These are phyloP conservation scores for Rubroboletus satanas DNA, from an alignment of 768 basidiomycete species.

Conservation along the genomic window DNA sequence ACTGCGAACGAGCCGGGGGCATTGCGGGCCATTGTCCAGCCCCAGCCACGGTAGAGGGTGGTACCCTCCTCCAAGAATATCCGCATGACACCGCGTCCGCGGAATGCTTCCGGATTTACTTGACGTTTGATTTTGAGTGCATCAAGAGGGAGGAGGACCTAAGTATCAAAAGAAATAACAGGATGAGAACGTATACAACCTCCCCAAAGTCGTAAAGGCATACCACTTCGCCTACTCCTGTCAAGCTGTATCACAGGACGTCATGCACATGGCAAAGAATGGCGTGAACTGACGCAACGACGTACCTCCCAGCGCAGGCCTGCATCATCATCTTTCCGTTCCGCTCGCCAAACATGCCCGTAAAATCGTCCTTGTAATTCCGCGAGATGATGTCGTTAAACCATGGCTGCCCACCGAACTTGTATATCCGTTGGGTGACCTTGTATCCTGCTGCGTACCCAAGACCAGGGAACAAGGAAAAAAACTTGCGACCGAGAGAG, in stretches of 20 bases:
- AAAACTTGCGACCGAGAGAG: constrained; percentile 59
- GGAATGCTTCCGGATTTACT: constrained; percentile 97
- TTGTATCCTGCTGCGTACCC: constrained; percentile 99
- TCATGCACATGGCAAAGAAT: background rate
- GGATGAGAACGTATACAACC: background rate
- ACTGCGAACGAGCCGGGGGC: constrained; percentile 95
- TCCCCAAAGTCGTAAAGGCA: constrained; percentile 13
- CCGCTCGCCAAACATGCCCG: constrained; percentile 84
- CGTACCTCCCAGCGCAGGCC: constrained; percentile 88
- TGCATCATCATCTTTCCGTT: constrained; percentile 96
- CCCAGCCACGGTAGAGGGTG: constrained; percentile 94
- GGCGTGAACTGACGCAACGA: background rate
- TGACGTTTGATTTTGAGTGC: constrained; percentile 98
- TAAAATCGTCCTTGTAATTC: constrained; percentile 80
- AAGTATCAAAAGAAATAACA: background rate
- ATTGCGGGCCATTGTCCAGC: constrained; percentile 98
- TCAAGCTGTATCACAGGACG: constrained; percentile 41
- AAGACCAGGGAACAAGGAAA: constrained; percentile 96
- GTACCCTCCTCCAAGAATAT: constrained; percentile 92
- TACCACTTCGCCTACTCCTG: constrained; percentile 92
- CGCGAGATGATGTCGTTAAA: constrained; percentile 88
- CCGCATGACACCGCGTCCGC: constrained; percentile 84
- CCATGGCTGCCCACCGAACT: constrained; percentile 98
- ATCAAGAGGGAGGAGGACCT: constrained; percentile 94
- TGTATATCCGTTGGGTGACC: constrained; percentile 89